A percentile compares a stretch with the other conserved stretches of the same genome.
These are phyloP conservation scores for Lunularia cruciata DNA, from an alignment of 225 moss, liverwort and hornwort genomes.

Conservation along the genomic window DNA sequence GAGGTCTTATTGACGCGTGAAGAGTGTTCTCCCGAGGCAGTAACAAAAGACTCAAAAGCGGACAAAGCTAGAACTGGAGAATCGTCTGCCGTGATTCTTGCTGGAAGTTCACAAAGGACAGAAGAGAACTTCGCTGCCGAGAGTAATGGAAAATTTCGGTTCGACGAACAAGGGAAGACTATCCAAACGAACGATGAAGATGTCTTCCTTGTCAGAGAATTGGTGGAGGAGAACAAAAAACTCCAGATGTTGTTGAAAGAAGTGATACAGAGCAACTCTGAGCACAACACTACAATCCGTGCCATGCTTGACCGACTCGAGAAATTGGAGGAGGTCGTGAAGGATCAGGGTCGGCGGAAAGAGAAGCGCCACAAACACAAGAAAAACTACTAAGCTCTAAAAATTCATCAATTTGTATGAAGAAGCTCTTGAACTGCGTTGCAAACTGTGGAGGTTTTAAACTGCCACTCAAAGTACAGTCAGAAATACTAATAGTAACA, in stretches of 20 bases:
- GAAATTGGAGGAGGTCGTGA: slow-evolving; percentile 1
- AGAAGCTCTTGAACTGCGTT: no score
- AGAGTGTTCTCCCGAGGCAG: no score
- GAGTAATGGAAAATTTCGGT: not conserved
- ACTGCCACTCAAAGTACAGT: no score
- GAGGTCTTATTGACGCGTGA: no score
- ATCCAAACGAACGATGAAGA: not conserved
- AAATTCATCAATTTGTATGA: no score
- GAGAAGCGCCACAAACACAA: not conserved
- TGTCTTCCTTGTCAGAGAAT: not conserved
- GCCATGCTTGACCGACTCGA: not conserved
- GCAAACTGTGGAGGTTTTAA: no score
- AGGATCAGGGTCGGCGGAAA: slow-evolving; percentile 1
- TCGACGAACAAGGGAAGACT: not conserved
- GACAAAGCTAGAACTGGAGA: no score
- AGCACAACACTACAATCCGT: not conserved
- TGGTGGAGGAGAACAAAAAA: slow-evolving; percentile 11
- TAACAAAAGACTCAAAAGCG: no score
- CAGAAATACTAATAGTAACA: no score
- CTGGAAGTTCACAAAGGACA: no score
- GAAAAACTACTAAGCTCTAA: not conserved
- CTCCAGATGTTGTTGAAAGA: slow-evolving; percentile 1
- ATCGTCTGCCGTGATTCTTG: no score
- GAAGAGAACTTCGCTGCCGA: not conserved
- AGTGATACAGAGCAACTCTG: not conserved